Evolutionary conservation across 441 rosid genomes (phyloP), one percentile per base, ranked within the genome.

Genomic region (Raphanus hybrid): DNA sequence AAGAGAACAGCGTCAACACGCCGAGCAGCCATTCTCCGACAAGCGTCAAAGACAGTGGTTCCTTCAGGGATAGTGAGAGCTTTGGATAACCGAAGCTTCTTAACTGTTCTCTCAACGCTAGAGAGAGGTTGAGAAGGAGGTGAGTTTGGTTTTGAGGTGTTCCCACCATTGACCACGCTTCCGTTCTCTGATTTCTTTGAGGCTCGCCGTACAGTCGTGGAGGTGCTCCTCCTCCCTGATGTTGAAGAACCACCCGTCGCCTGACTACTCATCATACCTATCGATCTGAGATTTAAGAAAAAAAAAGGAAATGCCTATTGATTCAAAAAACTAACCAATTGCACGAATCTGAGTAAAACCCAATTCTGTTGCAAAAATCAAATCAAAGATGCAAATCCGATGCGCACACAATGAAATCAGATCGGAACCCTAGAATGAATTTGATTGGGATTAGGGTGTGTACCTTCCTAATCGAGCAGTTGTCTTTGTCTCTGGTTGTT

Each of bases 61-160:
- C 91, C 97, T 71, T 93, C 98, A 0, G 98, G 97, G 69, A 93
- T 87, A 5, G 98, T 93, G 8, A 93, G 92, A 66, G 97, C 97
- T 83, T 93, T 93, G 1, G 97, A 93, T 70, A 92, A 74, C 72
- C 92, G 76, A 71, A 93, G 82, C 81, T 89, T 92, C 90, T 90
- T 92, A 23, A 93, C 98, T 0, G 96, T 93, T 80, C 96, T 89
- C 83, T 93, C 97, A 23, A 78, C 88, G 16, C 73, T 76, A 67
- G 67, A 79, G 26, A 84, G 86, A 35, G 85, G 64, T 45, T 77
- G 85, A 41, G 81, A 41, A 55, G 82, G 81, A 15, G 89, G 89
- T 41, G 97, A 92, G 66, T 90, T 61, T 39, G 90, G 91, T 68
- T 90, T 88, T 16, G 91, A 75, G 58, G 73, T 57, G 78, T 66